Conservation (phyloP, 2,329 filamentous ascomycete species). For the Dothistroma pini region DNA sequence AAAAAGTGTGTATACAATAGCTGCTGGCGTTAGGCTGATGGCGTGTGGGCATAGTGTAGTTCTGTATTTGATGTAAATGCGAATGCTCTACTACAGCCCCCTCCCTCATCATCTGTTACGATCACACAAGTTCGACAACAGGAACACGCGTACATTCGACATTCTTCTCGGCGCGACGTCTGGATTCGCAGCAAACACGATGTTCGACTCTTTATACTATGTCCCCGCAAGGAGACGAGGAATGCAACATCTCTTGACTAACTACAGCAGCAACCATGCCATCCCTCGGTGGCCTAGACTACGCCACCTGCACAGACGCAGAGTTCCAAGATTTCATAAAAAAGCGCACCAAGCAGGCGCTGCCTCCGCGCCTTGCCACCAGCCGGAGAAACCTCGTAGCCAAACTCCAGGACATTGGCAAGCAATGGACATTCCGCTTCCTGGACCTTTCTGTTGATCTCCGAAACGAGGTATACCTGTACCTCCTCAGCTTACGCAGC, state of each 20-base stretch:
- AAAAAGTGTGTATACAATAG: slow-evolving; percentile 5
- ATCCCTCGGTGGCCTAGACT: not conserved
- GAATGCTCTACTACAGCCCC: not conserved
- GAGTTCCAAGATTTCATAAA: not conserved
- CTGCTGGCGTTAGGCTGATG: not conserved
- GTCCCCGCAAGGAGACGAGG: not conserved
- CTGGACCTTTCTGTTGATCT: too few relatives aligned
- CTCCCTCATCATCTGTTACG: not conserved
- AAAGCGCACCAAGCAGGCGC: not conserved
- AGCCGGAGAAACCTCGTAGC: too few relatives aligned
- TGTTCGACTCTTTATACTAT: too few relatives aligned
- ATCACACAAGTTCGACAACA: too few relatives aligned
- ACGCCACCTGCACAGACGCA: not conserved
- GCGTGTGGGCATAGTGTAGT: not conserved
- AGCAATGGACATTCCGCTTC: too few relatives aligned
- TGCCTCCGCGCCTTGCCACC: not conserved
- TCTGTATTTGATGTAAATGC: not conserved
- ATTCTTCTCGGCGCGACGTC: too few relatives aligned
- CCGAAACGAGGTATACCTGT: too few relatives aligned
- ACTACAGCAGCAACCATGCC: not conserved
- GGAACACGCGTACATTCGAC: too few relatives aligned
- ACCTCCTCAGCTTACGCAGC: too few relatives aligned
- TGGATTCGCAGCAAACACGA: too few relatives aligned
- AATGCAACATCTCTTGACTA: not conserved
- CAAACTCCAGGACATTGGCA: too few relatives aligned